phyloP scores from a whole-genome alignment of 2,329 filamentous ascomycete species.

The Cladosporium sp. region DNA sequence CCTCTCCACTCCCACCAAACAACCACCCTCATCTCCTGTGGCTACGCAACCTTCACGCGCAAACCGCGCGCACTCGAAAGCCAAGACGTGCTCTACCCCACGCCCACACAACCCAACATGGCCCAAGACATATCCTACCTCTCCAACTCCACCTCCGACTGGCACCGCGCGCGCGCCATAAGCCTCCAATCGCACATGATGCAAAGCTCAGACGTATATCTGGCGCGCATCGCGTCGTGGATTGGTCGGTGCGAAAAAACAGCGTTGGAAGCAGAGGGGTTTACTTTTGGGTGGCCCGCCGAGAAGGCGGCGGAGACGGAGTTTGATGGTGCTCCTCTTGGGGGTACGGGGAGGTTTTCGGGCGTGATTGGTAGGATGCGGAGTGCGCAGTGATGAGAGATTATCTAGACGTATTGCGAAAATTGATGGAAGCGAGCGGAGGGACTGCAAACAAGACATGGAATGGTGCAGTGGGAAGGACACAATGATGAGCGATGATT shows the following conservation, averaged over 20 bases:
- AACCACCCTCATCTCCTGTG: constrained; percentile 57
- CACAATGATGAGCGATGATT: too few relatives aligned
- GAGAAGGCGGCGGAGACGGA: constrained; percentile 34
- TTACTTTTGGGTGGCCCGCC: constrained; percentile 30
- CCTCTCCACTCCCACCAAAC: constrained; percentile 29
- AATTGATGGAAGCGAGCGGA: too few relatives aligned
- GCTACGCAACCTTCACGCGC: constrained; percentile 54
- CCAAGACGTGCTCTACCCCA: too few relatives aligned
- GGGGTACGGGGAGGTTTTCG: constrained; percentile 40
- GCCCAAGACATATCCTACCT: constrained; percentile 15
- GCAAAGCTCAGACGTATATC: constrained; percentile 30
- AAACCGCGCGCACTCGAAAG: too few relatives aligned
- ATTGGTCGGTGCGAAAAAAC: constrained; percentile 27
- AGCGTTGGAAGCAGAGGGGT: constrained; percentile 27
- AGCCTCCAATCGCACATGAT: constrained; percentile 35
- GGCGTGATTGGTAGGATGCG: background rate
- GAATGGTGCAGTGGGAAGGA: too few relatives aligned
- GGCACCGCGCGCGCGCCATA: constrained; percentile 29
- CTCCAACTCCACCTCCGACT: constrained; percentile 18
- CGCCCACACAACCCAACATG: constrained; percentile 9
- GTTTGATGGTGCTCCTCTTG: constrained; percentile 37
- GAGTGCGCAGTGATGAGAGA: too few relatives aligned
- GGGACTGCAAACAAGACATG: too few relatives aligned
- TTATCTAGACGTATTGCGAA: too few relatives aligned
- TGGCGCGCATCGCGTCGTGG: constrained; percentile 37